Conservation (phyloP, 1,284 basidiomycete species). For the Cerioporus squamosus region DNA sequence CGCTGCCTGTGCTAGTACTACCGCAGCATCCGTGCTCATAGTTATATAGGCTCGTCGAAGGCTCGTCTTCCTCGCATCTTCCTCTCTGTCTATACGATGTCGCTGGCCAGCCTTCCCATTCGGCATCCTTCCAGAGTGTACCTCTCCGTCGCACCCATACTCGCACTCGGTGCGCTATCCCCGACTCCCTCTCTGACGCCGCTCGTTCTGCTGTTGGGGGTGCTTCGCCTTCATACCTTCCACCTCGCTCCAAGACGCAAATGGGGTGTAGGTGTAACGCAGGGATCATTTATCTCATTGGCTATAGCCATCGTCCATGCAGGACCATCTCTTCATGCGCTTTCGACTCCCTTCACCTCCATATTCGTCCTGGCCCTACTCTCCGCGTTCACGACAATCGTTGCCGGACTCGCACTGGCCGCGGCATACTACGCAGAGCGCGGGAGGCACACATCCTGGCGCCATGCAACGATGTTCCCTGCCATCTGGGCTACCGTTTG, state of each 20-base stretch:
- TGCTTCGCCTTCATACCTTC: conserved; percentile 53
- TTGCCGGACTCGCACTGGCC: conserved; percentile 46
- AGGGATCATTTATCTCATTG: conserved; percentile 45
- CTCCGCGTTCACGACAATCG: conserved; percentile 46
- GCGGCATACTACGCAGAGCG: conserved; percentile 38
- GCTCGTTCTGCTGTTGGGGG: conserved; percentile 49
- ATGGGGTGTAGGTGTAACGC: conserved; percentile 39
- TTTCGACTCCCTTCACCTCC: conserved; percentile 57
- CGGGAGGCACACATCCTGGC: conserved; percentile 41
- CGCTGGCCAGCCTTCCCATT: conserved; percentile 11
- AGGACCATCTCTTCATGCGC: conserved; percentile 54
- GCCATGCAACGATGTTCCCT: conserved; percentile 63
- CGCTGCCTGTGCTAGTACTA: neutral
- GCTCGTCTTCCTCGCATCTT: neutral
- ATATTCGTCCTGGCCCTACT: conserved; percentile 47
- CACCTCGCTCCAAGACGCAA: conserved; percentile 44
- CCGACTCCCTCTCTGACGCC: conserved; percentile 57
- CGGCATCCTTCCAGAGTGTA: conserved; percentile 36
- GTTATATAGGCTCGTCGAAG: neutral
- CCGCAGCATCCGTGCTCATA: neutral
- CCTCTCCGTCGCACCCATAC: conserved; percentile 36
- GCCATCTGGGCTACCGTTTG: conserved; percentile 68
- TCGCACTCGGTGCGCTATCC: conserved; percentile 51
- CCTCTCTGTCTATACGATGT: neutral
- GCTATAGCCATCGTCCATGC: conserved; percentile 53